Conservation (phyloP, 306 rosid genomes). For the Gynostemma pentaphyllum region DNA sequence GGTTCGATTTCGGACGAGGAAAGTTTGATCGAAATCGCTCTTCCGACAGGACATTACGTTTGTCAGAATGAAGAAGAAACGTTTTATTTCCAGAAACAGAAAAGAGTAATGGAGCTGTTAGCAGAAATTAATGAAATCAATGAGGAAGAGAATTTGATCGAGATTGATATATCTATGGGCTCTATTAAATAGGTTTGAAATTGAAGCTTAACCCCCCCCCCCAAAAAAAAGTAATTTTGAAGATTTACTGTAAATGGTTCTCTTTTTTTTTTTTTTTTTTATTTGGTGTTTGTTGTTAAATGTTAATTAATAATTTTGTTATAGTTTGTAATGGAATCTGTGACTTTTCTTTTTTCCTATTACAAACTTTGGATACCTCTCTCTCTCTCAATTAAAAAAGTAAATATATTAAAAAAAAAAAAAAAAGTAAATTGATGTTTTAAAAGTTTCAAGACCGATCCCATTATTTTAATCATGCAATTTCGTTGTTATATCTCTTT, state of each 20-base stretch:
- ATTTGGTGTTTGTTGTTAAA: constrained; percentile 4
- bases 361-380: constrained; percentile 41
- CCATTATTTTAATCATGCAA: too few species aligned
- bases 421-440: too few species aligned
- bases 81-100: constrained; percentile 24
- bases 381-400: constrained; percentile 21
- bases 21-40: constrained; percentile 78
- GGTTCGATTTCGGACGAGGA: constrained; percentile 95
- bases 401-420: too few species aligned
- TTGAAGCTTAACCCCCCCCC: constrained; percentile 32
- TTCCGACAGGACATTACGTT: constrained; percentile 56
- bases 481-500: too few species aligned
- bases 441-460: too few species aligned
- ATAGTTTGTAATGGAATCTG: neutral
- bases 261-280: constrained; percentile 15
- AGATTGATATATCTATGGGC: constrained; percentile 91
- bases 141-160: constrained; percentile 87
- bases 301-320: neutral
- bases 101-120: constrained; percentile 45
- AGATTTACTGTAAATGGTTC: constrained; percentile 17
- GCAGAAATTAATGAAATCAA: constrained; percentile 62
- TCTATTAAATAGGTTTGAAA: constrained; percentile 96
- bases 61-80: constrained; percentile 16
- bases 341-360: constrained; percentile 15
- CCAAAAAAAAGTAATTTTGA: neutral